Conservation (phyloP, 306 rosid genomes). For the Castanea crenata region DNA sequence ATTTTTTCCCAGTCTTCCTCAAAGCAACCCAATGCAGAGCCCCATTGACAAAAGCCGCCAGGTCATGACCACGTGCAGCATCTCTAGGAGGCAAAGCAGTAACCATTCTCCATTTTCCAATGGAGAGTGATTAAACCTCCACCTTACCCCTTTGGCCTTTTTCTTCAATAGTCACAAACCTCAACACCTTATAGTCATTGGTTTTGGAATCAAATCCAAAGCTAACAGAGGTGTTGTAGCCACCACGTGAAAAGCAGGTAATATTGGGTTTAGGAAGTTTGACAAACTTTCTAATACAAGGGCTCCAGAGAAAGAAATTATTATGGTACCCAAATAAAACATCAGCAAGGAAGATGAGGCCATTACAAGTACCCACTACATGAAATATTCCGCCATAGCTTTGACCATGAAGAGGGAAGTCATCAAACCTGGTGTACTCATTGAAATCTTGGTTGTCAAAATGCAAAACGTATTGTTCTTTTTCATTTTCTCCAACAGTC, state of each 20-base stretch:
- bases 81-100: neutral
- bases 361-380: slow-evolving; percentile 8
- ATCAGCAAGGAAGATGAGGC: slow-evolving; percentile 9
- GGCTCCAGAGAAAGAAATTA: neutral
- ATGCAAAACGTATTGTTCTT: neutral
- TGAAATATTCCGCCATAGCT: neutral
- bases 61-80: neutral
- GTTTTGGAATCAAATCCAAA: slow-evolving; percentile 11
- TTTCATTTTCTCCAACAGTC: neutral
- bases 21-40: neutral
- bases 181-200: slow-evolving; percentile 3
- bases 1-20: neutral
- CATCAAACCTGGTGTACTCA: neutral
- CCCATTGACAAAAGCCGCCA: neutral
- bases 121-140: neutral
- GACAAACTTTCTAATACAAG: neutral
- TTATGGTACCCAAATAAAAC: neutral
- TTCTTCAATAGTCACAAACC: neutral
- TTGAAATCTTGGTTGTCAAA: neutral
- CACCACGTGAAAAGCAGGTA: neutral
- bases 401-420: neutral
- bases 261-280: neutral
- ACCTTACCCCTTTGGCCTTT: neutral
- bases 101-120: neutral
- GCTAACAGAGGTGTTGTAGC: neutral